Percentiles rank a stretch among this genome's conserved stretches.
phyloP scores from a whole-genome alignment of 2,329 filamentous ascomycete genomes.

The Biscogniauxia marginata region DNA sequence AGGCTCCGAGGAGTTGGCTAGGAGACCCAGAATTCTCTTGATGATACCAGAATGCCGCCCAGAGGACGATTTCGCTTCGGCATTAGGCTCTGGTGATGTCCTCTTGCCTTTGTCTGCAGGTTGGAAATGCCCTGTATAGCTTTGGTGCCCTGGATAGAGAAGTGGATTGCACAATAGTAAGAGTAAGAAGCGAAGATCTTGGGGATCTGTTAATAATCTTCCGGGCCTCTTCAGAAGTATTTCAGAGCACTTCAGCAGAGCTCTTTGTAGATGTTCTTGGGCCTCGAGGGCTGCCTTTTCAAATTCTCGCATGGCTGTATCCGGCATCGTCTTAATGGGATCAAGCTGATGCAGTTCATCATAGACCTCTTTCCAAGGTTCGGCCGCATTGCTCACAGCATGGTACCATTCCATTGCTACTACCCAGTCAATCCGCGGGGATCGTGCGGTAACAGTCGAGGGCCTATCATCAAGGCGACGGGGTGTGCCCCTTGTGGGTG shows the following conservation, averaged over 20 bases:
- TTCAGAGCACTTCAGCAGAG: constrained; percentile 76
- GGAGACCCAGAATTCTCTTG: constrained; percentile 77
- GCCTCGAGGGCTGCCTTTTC: constrained; percentile 53
- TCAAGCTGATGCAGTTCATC: constrained; percentile 46
- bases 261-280: constrained; percentile 66
- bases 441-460: constrained; percentile 54
- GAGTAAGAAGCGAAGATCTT: constrained; percentile 74
- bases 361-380: constrained; percentile 62
- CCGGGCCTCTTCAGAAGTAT: constrained; percentile 77
- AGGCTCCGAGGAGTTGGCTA: constrained; percentile 72
- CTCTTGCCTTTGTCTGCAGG: constrained; percentile 27
- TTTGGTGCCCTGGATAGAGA: constrained; percentile 49
- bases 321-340: constrained; percentile 30
- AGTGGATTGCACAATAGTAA: constrained; percentile 79
- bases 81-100: constrained; percentile 8
- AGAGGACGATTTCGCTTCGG: constrained; percentile 16
- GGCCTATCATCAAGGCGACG: constrained; percentile 33
- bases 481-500: constrained; percentile 34
- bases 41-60: constrained; percentile 80
- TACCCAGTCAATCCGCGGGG: constrained; percentile 73
- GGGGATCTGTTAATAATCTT: constrained; percentile 63
- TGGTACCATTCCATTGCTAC: constrained; percentile 73
- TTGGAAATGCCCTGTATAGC: constrained; percentile 42
- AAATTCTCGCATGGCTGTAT: constrained; percentile 41
- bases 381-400: constrained; percentile 65